Percentiles rank a stretch among this genome's conserved stretches.
phyloP scores from a whole-genome alignment of 192 early-diverging fungal genomes.

The Thamnidium elegans region DNA sequence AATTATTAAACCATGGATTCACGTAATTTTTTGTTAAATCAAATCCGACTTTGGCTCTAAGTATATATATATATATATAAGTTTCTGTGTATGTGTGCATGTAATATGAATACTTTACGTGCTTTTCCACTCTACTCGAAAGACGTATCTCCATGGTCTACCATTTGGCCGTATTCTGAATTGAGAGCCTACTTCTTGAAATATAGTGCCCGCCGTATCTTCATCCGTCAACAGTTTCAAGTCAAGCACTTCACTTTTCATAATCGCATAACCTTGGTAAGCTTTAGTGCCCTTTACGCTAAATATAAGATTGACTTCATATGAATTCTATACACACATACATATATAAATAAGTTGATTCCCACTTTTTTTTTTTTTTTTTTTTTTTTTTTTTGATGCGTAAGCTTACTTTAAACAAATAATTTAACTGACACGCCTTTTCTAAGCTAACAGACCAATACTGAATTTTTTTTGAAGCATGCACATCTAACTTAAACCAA shows the following conservation, averaged over 20 bases:
- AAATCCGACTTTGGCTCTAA: neutral
- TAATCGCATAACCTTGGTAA: conserved; percentile 4
- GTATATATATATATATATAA: too few relatives aligned
- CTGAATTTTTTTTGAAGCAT: neutral
- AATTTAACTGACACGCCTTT: neutral
- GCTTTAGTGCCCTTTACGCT: conserved; percentile 3
- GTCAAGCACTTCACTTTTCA: conserved; percentile 3
- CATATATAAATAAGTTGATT: too few relatives aligned
- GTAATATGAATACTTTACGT: neutral
- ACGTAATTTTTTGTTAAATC: too few relatives aligned
- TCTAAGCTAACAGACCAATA: neutral
- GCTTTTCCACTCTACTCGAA: neutral
- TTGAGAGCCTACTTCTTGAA: neutral
- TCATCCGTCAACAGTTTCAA: neutral
- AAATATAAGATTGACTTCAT: neutral
- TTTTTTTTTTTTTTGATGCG: too few relatives aligned
- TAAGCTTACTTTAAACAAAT: conserved; percentile 12
- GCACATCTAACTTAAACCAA: neutral
- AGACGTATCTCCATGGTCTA: neutral
- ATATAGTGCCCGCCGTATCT: neutral
- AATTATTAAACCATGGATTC: neutral
- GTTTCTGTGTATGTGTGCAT: too few relatives aligned
- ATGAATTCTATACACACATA: conserved; percentile 9
- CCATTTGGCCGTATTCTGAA: neutral
- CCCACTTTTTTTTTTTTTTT: too few relatives aligned